Base-by-base conservation (phyloP, 2,329 filamentous ascomycete species). In the Paecilomyces sp. region DNA sequence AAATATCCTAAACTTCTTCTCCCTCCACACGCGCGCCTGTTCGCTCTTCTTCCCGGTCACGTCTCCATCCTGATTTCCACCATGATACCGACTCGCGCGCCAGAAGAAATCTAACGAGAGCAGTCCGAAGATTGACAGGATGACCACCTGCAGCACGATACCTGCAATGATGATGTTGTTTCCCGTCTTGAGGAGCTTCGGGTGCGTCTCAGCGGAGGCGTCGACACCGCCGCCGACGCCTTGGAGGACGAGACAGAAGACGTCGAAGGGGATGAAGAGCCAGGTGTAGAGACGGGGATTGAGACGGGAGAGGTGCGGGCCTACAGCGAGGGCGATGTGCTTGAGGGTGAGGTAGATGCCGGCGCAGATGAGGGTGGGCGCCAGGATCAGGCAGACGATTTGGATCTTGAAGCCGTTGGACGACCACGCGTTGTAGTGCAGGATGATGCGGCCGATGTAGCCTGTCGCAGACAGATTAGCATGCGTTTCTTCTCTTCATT, bases 311-410 rank as follows among this genome's bases (percentile, higher is more conserved):
- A 74, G 70, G 24, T 72, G 63, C 9, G 69, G 63, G 25, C 82
- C 82, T 59, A 82, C 83, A 54, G 77, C 74, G 41, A 79, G 68
- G 59, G 83, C 78, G 64, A 84, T 71, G 76, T 86, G 84, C 70
- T 86, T 85, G 61, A 88, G 80, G 3, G 83, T 86, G 28, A 88
- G 80, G 75, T 88, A 88, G 71, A 88, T 82, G 67, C 79, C 81
- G 63, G 85, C 83, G 72, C 84, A 85, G 72, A 87, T 77, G 60
- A 88, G 79, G 31, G 85, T 66, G 3, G 67, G 67, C 7, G 64
- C 67, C 24, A 69, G 62, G 31, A 63, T 68, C 36, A 69, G 59
- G 34, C 65, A 66, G 58, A 62, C 61, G 33, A 68, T 78, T 57
- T 76, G 80, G 68, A 78, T 67, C 41, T 82, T 66, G 66, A 83